phyloP scores from a whole-genome alignment of 257 asterid genomes.

The Orobanche coerulescens region DNA sequence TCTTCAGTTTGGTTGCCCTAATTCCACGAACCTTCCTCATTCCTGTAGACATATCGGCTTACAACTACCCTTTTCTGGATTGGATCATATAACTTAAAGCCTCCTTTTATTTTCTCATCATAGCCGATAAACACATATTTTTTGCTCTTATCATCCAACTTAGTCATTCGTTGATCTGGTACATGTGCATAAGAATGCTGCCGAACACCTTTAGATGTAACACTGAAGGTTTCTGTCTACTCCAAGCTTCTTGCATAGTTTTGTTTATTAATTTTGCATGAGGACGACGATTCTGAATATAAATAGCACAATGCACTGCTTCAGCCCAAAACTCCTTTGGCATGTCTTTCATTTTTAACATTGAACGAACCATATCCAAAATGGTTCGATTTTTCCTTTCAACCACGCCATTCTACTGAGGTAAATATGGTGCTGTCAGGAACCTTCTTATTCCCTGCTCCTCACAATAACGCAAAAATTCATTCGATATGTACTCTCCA shows the following conservation, averaged over 20 bases:
- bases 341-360: constrained; percentile 9
- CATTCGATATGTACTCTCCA: not conserved
- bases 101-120: too few species aligned
- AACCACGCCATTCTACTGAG: not conserved
- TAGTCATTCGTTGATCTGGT: not conserved
- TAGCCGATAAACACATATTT: too few species aligned
- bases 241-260: constrained; percentile 10
- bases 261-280: not conserved
- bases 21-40: too few species aligned
- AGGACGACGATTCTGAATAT: not conserved
- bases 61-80: too few species aligned
- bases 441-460: not conserved
- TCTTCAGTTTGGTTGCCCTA: too few species aligned
- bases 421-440: not conserved
- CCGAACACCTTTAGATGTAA: not conserved
- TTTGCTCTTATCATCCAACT: not conserved
- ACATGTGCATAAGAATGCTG: not conserved
- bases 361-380: not conserved
- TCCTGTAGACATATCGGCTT: too few species aligned
- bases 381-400: not conserved
- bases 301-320: not conserved
- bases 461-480: not conserved
- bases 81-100: too few species aligned
- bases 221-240: not conserved
- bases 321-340: constrained; percentile 1